phyloP scores from a whole-genome alignment of 257 asterid genomes.

The Scutellaria baicalensis region DNA sequence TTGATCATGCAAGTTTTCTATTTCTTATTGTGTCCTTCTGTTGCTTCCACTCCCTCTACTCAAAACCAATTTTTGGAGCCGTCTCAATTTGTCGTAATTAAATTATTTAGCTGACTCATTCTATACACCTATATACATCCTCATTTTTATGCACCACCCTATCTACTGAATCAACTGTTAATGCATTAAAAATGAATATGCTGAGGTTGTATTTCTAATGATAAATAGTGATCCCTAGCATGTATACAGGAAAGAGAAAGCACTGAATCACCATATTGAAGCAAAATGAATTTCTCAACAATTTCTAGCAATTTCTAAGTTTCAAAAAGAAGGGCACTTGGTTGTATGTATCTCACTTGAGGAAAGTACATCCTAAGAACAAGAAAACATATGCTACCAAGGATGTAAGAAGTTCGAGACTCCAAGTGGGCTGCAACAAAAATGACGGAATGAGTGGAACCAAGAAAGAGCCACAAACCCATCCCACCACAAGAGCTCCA shows the following conservation, averaged over 20 bases:
- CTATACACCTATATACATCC: no score
- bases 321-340: background rate
- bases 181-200: no score
- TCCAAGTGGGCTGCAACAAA: conserved; percentile 83
- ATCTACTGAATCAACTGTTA: background rate
- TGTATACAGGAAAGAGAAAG: background rate
- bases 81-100: no score
- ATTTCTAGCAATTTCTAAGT: background rate
- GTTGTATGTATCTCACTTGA: conserved; percentile 42
- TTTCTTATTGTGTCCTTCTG: no score
- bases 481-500: conserved; percentile 77
- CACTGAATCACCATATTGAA: background rate
- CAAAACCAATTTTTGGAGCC: no score
- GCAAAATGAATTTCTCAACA: conserved; percentile 5
- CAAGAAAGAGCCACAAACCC: conserved; percentile 74
- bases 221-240: no score
- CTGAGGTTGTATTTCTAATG: no score
- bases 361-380: conserved; percentile 83
- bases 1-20: no score
- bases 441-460: conserved; percentile 65
- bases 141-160: background rate
- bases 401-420: conserved; percentile 84
- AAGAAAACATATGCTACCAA: conserved; percentile 63
- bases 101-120: no score
- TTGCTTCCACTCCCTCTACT: no score